Conservation (phyloP, 768 basidiomycete genomes). For the Trametes meyenii region DNA sequence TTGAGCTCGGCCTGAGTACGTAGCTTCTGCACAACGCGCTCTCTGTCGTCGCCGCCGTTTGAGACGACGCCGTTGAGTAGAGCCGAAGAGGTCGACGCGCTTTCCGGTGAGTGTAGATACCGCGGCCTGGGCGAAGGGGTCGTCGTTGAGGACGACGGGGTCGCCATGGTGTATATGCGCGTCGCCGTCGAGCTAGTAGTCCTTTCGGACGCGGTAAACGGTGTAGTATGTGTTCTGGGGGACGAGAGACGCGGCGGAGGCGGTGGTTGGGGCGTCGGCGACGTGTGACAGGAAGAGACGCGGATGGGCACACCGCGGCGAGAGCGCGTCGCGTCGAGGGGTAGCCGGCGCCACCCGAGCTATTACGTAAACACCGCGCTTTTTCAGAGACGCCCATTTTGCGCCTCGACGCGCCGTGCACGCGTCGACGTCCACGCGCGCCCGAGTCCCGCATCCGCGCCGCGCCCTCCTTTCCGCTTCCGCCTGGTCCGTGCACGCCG, state of each 20-base stretch:
- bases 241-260: constrained; percentile 18
- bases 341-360: constrained; percentile 23
- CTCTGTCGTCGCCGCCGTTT: constrained; percentile 59
- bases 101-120: constrained; percentile 53
- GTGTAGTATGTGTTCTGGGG: constrained; percentile 3
- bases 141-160: constrained; percentile 80
- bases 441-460: background rate
- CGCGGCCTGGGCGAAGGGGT: constrained; percentile 77
- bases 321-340: constrained; percentile 32
- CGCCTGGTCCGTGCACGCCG: background rate
- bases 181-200: constrained; percentile 12
- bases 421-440: background rate
- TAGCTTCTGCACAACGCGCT: constrained; percentile 74
- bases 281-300: constrained; percentile 31
- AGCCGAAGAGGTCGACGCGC: constrained; percentile 39
- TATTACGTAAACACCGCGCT: constrained; percentile 24
- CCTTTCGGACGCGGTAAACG: background rate
- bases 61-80: constrained; percentile 40
- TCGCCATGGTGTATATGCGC: constrained; percentile 54
- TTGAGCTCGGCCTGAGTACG: constrained; percentile 78
- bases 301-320: constrained; percentile 30
- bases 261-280: constrained; percentile 25
- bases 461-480: background rate
- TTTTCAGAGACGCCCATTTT: constrained; percentile 17
- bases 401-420: background rate